Evolutionary conservation across 108 stramenopile genomes (phyloP).

Genomic region (Nannochloropsis salina): DNA sequence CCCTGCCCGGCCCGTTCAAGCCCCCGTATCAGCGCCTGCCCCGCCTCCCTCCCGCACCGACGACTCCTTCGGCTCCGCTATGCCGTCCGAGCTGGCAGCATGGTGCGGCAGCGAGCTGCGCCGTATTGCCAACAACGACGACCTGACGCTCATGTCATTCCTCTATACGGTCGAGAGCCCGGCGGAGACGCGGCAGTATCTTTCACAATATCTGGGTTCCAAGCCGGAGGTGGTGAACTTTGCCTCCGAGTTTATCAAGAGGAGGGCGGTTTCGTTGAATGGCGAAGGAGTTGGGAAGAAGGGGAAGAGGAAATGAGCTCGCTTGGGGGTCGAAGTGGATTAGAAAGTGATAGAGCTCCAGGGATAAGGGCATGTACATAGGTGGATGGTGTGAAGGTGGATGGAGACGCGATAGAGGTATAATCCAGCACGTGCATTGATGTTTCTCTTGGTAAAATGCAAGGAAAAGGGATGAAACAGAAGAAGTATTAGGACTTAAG

Average conservation of each 20-base stretch:
- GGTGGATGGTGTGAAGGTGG: not conserved
- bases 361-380: not conserved
- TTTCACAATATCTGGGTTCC: constrained; percentile 75
- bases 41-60: not conserved
- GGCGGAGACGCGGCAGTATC: constrained; percentile 76
- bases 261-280: constrained; percentile 39
- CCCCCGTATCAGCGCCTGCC: not conserved
- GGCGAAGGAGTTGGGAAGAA: constrained; percentile 44
- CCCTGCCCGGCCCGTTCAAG: not conserved
- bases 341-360: no score
- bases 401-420: not conserved
- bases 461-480: no score
- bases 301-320: not conserved
- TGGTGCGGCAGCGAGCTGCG: constrained; percentile 57
- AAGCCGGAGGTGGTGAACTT: constrained; percentile 78
- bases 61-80: not conserved
- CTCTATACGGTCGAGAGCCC: constrained; percentile 78
- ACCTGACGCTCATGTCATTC: constrained; percentile 74
- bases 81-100: not conserved
- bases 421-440: no score
- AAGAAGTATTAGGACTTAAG: no score
- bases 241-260: constrained; percentile 82
- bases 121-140: constrained; percentile 70
- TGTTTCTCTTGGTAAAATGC: no score
- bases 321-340: no score